Percentiles rank a stretch among this genome's conserved stretches.
phyloP scores from a whole-genome alignment of 2,329 filamentous ascomycete species.

The Lachnellula suecica region DNA sequence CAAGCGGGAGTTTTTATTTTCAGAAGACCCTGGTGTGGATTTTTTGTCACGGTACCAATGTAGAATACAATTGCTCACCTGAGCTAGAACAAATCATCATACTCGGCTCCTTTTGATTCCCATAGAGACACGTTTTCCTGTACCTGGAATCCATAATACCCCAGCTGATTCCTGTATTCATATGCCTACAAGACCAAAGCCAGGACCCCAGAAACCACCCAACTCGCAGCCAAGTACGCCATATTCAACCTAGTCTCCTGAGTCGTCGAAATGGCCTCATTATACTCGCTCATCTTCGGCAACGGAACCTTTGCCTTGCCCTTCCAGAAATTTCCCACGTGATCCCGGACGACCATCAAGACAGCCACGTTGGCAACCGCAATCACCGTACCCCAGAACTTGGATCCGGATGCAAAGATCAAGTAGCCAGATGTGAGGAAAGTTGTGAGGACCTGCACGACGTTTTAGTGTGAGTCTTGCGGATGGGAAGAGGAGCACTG shows the following conservation, averaged over 20 bases:
- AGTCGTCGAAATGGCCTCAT: constrained; percentile 23
- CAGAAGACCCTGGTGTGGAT: too few relatives aligned
- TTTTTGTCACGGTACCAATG: too few relatives aligned
- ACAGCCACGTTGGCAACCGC: constrained; percentile 18
- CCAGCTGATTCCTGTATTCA: too few relatives aligned
- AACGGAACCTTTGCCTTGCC: constrained; percentile 21
- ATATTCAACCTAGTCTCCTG: constrained; percentile 25
- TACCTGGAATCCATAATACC: too few relatives aligned
- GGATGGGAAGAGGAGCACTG: constrained; percentile 17
- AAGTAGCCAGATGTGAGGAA: constrained; percentile 11
- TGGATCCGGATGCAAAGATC: neutral
- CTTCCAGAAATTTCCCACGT: constrained; percentile 24
- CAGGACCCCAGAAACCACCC: constrained; percentile 13
- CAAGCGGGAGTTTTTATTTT: too few relatives aligned
- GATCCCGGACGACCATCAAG: constrained; percentile 13
- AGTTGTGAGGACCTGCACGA: neutral
- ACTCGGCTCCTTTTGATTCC: too few relatives aligned
- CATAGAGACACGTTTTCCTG: too few relatives aligned
- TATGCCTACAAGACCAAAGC: neutral
- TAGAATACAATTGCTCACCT: too few relatives aligned
- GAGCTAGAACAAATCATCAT: too few relatives aligned
- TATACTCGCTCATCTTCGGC: constrained; percentile 23
- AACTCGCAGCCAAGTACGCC: constrained; percentile 20
- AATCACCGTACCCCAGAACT: neutral
- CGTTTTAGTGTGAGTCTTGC: neutral